Percentiles rank a stretch among this genome's conserved stretches.
These are phyloP conservation scores for Cystobasidiaceae sp. DNA, from an alignment of 1,284 basidiomycete genomes.

Conservation along the genomic window DNA sequence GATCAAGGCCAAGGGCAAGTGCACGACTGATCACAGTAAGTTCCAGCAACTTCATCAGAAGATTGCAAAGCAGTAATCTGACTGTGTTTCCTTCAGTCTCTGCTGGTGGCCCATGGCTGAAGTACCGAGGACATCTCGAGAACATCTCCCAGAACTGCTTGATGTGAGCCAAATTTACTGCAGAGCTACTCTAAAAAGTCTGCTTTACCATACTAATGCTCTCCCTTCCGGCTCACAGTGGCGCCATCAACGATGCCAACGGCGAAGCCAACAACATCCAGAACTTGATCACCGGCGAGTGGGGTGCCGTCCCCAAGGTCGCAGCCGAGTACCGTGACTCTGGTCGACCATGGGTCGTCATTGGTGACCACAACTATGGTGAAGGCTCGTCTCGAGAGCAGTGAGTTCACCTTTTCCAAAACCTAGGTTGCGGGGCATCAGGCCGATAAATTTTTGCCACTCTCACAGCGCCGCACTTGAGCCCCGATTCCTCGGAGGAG, in stretches of 20 bases:
- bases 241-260: conserved; percentile 84
- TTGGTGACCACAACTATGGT: conserved; percentile 71
- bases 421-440: conserved; percentile 28
- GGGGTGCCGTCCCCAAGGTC: conserved; percentile 74
- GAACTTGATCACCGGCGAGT: conserved; percentile 86
- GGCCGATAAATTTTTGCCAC: too few relatives aligned
- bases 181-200: too few relatives aligned
- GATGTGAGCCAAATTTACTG: too few relatives aligned
- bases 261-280: conserved; percentile 89
- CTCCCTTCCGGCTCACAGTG: too few relatives aligned
- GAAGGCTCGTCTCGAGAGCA: conserved; percentile 81
- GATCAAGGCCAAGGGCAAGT: conserved; percentile 99
- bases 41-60: not conserved
- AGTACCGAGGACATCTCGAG: conserved; percentile 97
- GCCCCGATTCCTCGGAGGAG: conserved; percentile 91
- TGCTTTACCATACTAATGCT: too few relatives aligned
- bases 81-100: too few relatives aligned
- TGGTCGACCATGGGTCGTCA: conserved; percentile 72
- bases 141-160: conserved; percentile 99
- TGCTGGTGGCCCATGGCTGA: conserved; percentile 97
- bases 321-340: conserved; percentile 82
- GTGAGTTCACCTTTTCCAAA: conserved; percentile 14
- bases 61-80: too few relatives aligned
- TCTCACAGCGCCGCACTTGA: conserved; percentile 92
- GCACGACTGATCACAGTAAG: conserved; percentile 60